These are phyloP conservation scores for Wallacemonas collosoma DNA, from an alignment of 208 protist genomes.

Conservation along the genomic window DNA sequence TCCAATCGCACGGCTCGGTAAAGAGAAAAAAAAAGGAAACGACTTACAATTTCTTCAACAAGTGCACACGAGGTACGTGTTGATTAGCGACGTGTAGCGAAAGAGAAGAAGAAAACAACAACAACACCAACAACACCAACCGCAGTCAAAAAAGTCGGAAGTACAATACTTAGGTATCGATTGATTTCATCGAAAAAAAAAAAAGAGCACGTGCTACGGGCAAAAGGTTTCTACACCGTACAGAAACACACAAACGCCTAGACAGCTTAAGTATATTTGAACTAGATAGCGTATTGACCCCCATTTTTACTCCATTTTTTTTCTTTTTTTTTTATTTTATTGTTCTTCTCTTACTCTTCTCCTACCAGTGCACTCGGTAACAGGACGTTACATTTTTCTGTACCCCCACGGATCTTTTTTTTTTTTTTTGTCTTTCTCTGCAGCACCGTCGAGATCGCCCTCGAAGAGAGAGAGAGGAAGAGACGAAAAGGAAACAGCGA, in stretches of 20 bases:
- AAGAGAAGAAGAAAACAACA: too few relatives aligned
- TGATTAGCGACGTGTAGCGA: too few relatives aligned
- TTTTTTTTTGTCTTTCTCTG: not conserved
- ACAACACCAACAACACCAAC: too few relatives aligned
- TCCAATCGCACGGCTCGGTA: not conserved
- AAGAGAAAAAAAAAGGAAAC: slow-evolving; percentile 2
- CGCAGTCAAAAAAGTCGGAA: too few relatives aligned
- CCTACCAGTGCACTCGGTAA: not conserved
- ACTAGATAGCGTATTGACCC: not conserved
- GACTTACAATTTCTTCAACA: not conserved
- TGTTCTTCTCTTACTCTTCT: slow-evolving; percentile 1
- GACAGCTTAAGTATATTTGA: too few relatives aligned
- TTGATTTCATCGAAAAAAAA: too few relatives aligned
- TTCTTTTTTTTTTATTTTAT: slow-evolving; percentile 3
- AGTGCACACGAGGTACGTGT: too few relatives aligned
- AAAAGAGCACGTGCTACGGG: too few relatives aligned
- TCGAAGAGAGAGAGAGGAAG: not conserved
- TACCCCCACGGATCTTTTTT: not conserved
- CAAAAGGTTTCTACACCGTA: too few relatives aligned
- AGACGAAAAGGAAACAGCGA: not conserved
- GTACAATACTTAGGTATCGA: too few relatives aligned
- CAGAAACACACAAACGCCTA: too few relatives aligned
- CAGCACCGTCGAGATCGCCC: too few relatives aligned
- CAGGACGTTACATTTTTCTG: slow-evolving; percentile 3
- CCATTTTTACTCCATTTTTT: not conserved